Conservation (phyloP, 768 basidiomycete genomes). For the Stropharia rugosoannulata region DNA sequence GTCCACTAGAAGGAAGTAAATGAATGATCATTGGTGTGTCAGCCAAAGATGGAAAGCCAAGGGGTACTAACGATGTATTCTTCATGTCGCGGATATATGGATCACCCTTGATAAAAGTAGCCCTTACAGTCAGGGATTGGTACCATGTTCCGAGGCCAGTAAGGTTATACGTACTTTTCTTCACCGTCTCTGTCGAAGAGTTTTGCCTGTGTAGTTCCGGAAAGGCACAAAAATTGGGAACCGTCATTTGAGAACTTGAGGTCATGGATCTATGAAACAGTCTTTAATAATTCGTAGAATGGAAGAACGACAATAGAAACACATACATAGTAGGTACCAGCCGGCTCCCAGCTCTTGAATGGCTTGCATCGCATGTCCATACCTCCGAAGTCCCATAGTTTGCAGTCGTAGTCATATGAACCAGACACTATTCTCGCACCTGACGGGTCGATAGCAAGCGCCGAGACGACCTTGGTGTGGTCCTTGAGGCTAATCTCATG, state of each 20-base stretch:
- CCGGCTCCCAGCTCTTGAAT: constrained; percentile 96
- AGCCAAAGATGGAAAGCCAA: not conserved
- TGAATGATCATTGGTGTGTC: not conserved
- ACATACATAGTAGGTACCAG: constrained; percentile 87
- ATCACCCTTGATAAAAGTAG: constrained; percentile 89
- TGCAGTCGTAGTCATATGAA: constrained; percentile 96
- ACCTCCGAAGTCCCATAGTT: constrained; percentile 99
- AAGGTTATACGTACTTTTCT: constrained; percentile 66
- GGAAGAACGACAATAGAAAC: constrained; percentile 12
- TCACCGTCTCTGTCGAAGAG: constrained; percentile 92
- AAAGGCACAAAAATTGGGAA: constrained; percentile 81
- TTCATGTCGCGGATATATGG: constrained; percentile 99
- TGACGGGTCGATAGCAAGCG: constrained; percentile 88
- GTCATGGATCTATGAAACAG: constrained; percentile 72
- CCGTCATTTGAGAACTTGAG: constrained; percentile 88
- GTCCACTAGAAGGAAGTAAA: constrained; percentile 59
- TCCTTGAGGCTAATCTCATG: constrained; percentile 94
- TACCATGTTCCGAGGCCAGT: constrained; percentile 26
- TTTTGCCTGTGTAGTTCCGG: constrained; percentile 85
- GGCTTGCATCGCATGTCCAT: constrained; percentile 91
- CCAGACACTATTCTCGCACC: constrained; percentile 91
- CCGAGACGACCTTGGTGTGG: constrained; percentile 94
- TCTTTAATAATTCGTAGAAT: constrained; percentile 6
- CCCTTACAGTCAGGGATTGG: constrained; percentile 59
- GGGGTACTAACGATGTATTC: constrained; percentile 80